phyloP scores from a whole-genome alignment of 2,329 filamentous ascomycete species.

The Trichoderma semiorbis region DNA sequence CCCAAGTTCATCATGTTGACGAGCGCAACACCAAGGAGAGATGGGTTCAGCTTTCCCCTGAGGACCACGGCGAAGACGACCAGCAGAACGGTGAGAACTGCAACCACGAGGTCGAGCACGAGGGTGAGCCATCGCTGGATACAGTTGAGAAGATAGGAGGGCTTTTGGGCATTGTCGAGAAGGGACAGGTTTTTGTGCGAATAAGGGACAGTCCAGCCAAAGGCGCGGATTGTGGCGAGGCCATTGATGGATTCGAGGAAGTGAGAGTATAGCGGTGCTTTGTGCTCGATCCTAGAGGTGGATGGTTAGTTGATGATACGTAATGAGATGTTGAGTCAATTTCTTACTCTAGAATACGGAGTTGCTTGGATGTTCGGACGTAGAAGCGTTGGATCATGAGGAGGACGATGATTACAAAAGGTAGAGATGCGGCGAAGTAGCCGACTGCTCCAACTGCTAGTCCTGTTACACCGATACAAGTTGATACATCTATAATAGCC shows the following conservation, averaged over 20 bases:
- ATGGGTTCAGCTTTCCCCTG: slow-evolving; percentile 29
- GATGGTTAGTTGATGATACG: neutral
- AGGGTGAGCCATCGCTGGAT: slow-evolving; percentile 53
- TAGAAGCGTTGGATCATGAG: slow-evolving; percentile 50
- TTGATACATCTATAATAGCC: slow-evolving; percentile 23
- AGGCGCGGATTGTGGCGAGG: slow-evolving; percentile 37
- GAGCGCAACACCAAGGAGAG: slow-evolving; percentile 36
- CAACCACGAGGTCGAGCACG: slow-evolving; percentile 50
- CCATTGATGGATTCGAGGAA: slow-evolving; percentile 33
- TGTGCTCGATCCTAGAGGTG: slow-evolving; percentile 29
- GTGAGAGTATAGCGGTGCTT: slow-evolving; percentile 33
- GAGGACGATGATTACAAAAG: slow-evolving; percentile 39
- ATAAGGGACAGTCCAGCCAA: slow-evolving; percentile 37
- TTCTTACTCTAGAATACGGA: slow-evolving; percentile 47
- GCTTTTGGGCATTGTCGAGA: slow-evolving; percentile 48
- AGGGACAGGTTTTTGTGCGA: slow-evolving; percentile 35
- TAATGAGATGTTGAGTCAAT: neutral
- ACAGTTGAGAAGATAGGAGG: slow-evolving; percentile 50
- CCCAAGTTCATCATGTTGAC: slow-evolving; percentile 34
- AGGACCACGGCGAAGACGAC: slow-evolving; percentile 38
- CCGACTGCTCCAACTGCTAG: slow-evolving; percentile 42
- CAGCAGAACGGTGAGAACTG: slow-evolving; percentile 41
- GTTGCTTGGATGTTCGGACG: slow-evolving; percentile 52
- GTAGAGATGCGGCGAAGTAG: slow-evolving; percentile 45
- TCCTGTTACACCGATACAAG: slow-evolving; percentile 42